Conservation (phyloP, 805 yeast species). For the Metschnikowia colocasiae region DNA sequence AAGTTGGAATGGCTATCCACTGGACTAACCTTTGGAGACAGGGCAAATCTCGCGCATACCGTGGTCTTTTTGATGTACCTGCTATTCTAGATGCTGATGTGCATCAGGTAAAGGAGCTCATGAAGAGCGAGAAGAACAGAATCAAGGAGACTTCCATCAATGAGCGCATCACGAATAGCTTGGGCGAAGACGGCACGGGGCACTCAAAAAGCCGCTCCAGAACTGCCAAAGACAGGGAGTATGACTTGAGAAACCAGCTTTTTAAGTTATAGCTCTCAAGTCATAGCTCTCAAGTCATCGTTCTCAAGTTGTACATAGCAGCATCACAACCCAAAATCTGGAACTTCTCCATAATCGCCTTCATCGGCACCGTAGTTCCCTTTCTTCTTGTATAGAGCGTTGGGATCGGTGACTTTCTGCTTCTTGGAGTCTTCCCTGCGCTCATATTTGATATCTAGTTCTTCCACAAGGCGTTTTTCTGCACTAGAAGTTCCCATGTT, state of each 20-base stretch:
- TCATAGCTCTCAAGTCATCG: conserved; percentile 19
- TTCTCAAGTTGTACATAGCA: neutral
- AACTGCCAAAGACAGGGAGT: conserved; percentile 44
- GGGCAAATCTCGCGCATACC: conserved; percentile 40
- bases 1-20: conserved; percentile 57
- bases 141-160: conserved; percentile 26
- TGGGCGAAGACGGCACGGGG: conserved; percentile 41
- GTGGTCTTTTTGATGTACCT: conserved; percentile 34
- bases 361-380: conserved; percentile 26
- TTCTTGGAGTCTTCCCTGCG: conserved; percentile 20
- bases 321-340: conserved; percentile 22
- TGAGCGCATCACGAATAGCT: conserved; percentile 28
- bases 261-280: conserved; percentile 27
- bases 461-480: conserved; percentile 23
- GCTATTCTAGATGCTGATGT: conserved; percentile 31
- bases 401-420: conserved; percentile 8
- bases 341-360: conserved; percentile 23
- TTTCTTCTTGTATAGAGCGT: conserved; percentile 8
- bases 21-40: conserved; percentile 62
- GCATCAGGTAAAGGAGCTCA: conserved; percentile 21
- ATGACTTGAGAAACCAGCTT: conserved; percentile 35
- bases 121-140: conserved; percentile 29
- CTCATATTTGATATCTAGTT: conserved; percentile 23
- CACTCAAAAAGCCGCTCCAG: conserved; percentile 33
- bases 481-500: conserved; percentile 5